A percentile compares a stretch with the other conserved stretches of the same genome.
Conservation (phyloP, 2,329 filamentous ascomycete genomes). For the Aureobasidium musti region DNA sequence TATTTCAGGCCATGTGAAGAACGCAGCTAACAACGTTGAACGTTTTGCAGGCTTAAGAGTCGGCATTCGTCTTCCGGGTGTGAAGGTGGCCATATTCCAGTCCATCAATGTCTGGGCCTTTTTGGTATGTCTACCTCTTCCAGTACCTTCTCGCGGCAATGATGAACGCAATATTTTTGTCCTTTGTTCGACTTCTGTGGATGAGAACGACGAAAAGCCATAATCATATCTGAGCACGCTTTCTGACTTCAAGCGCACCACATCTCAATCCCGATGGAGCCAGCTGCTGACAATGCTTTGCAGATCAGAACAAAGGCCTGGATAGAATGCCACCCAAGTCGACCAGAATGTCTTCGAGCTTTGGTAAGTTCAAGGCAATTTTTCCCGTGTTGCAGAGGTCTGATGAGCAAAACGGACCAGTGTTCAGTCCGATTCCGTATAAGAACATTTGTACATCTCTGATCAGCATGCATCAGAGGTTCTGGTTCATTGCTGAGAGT, state of each 20-base stretch:
- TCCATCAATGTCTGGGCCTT: background rate
- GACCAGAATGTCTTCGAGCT: too few species aligned
- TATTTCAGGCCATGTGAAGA: background rate
- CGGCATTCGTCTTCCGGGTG: background rate
- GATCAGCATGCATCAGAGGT: background rate
- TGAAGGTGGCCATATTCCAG: background rate
- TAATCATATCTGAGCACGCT: background rate
- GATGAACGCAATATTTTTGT: background rate
- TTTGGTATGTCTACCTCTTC: background rate
- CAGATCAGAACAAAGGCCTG: too few species aligned
- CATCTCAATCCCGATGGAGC: background rate
- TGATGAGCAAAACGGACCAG: too few species aligned
- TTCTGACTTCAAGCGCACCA: background rate
- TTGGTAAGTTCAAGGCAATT: background rate
- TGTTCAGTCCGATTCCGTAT: background rate
- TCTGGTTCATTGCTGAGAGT: too few species aligned
- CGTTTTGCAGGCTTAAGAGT: background rate
- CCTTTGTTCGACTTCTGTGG: background rate
- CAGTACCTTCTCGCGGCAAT: background rate
- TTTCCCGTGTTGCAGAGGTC: too few species aligned
- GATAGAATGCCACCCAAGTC: too few species aligned
- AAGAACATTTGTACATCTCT: background rate
- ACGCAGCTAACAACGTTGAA: background rate
- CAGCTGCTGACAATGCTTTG: background rate
- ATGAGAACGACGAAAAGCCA: background rate